These are phyloP conservation scores for Prunus yedoensis DNA, from an alignment of 331 rosid species.

Conservation along the genomic window DNA sequence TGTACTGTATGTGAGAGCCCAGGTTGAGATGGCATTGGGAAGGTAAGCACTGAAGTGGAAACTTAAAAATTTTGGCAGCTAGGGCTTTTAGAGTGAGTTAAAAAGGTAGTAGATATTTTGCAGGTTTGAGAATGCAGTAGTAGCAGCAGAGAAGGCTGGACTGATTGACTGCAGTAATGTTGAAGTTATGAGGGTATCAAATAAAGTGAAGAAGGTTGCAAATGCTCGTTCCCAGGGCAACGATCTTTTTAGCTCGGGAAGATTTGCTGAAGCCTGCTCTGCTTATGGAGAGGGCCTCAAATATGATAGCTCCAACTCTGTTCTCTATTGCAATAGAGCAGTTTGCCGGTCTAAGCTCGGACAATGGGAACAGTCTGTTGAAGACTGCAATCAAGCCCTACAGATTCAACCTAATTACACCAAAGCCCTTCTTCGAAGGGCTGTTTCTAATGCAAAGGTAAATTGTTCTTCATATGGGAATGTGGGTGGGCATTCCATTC, in stretches of 20 bases:
- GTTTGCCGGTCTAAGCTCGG: constrained; percentile 93
- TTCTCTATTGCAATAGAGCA: constrained; percentile 88
- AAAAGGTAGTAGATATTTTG: constrained; percentile 36
- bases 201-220: constrained; percentile 68
- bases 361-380: constrained; percentile 84
- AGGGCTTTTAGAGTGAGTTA: constrained; percentile 25
- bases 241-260: constrained; percentile 69
- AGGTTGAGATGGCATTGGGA: constrained; percentile 89
- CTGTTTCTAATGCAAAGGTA: constrained; percentile 82
- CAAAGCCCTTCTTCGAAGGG: constrained; percentile 84
- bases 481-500: constrained; percentile 1
- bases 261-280: constrained; percentile 76
- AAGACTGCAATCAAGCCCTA: constrained; percentile 84
- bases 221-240: constrained; percentile 76
- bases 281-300: constrained; percentile 94
- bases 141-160: constrained; percentile 69
- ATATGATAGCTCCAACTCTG: constrained; percentile 60
- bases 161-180: constrained; percentile 46
- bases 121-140: constrained; percentile 86
- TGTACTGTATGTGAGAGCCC: constrained; percentile 62
- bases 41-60: constrained; percentile 45
- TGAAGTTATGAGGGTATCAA: constrained; percentile 59
- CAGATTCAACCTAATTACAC: constrained; percentile 73
- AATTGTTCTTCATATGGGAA: not conserved
- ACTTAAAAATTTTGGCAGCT: not conserved